These are phyloP conservation scores for Globisporangium abappressorium DNA, from an alignment of 352 stramenopile species.

Conservation along the genomic window DNA sequence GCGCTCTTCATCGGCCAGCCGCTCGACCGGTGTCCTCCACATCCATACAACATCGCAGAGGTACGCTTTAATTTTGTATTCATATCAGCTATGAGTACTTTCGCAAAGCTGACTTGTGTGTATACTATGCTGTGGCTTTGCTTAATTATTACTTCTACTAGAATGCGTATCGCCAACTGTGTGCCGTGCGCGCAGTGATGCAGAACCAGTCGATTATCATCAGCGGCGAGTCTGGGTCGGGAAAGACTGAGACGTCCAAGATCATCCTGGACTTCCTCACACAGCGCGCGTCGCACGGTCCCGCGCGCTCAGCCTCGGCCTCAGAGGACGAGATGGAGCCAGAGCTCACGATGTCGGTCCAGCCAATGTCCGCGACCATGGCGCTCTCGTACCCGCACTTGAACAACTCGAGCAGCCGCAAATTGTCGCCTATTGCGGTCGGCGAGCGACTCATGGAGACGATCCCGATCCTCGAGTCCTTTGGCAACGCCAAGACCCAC, in stretches of 20 bases:
- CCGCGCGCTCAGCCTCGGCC: constrained; percentile 33
- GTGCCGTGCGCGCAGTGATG: constrained; percentile 77
- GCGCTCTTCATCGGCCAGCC: constrained; percentile 65
- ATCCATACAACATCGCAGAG: constrained; percentile 85
- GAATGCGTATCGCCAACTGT: constrained; percentile 80
- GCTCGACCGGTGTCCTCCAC: constrained; percentile 65
- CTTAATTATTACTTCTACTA: constrained; percentile 5
- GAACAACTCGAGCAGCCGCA: constrained; percentile 37
- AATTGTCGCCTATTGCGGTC: constrained; percentile 64
- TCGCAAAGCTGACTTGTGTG: constrained; percentile 11
- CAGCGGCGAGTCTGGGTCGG: constrained; percentile 91
- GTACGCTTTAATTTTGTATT: neutral
- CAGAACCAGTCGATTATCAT: constrained; percentile 95
- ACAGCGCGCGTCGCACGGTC: constrained; percentile 57
- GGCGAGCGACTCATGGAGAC: constrained; percentile 83
- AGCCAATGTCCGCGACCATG: constrained; percentile 44
- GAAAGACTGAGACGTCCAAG: constrained; percentile 96
- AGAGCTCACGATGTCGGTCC: constrained; percentile 47
- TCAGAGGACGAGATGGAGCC: constrained; percentile 65
- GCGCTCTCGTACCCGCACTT: constrained; percentile 77
- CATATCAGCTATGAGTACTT: neutral
- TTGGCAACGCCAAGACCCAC: constrained; percentile 87
- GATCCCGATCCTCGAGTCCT: constrained; percentile 91
- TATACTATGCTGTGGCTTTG: neutral
- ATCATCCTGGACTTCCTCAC: constrained; percentile 89